These are phyloP conservation scores for Akebia trifoliata DNA, from an alignment of 164 flowering plant species.

Conservation along the genomic window DNA sequence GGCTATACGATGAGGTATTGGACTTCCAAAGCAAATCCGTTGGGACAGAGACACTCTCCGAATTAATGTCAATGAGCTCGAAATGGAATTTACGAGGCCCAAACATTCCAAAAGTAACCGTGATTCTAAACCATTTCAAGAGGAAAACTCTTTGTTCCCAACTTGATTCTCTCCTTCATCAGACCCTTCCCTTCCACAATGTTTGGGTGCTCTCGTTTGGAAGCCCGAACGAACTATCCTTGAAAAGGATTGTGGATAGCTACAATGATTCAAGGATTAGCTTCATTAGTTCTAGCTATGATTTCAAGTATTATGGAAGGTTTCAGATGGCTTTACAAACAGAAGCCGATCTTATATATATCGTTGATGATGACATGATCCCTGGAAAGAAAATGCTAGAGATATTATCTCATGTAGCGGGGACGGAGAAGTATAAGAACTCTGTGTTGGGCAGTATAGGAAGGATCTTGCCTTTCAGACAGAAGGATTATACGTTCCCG, in stretches of 20 bases:
- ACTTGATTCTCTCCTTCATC: constrained; percentile 77
- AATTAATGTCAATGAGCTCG: constrained; percentile 79
- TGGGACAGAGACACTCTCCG: constrained; percentile 65
- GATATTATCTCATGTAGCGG: constrained; percentile 87
- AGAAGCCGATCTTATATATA: constrained; percentile 80
- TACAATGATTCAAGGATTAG: constrained; percentile 82
- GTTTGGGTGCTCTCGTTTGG: constrained; percentile 94
- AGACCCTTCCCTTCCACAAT: constrained; percentile 80
- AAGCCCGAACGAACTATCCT: constrained; percentile 71
- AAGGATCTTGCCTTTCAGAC: constrained; percentile 86
- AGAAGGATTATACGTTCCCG: constrained; percentile 88
- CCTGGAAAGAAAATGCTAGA: constrained; percentile 89
- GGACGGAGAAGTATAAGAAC: constrained; percentile 88
- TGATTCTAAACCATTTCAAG: constrained; percentile 91
- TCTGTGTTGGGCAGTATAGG: constrained; percentile 95
- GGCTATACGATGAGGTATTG: constrained; percentile 67
- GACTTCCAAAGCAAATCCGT: constrained; percentile 56
- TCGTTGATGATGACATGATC: constrained; percentile 96
- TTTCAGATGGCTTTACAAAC: constrained; percentile 96
- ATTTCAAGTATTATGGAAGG: constrained; percentile 95
- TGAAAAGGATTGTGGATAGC: constrained; percentile 72
- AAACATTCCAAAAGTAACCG: constrained; percentile 63
- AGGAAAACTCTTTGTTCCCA: constrained; percentile 92
- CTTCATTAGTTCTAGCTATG: constrained; percentile 82
- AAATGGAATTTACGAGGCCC: constrained; percentile 63